phyloP scores from a whole-genome alignment of 2,329 filamentous ascomycete genomes.

The Neopestalotiopsis sp. region DNA sequence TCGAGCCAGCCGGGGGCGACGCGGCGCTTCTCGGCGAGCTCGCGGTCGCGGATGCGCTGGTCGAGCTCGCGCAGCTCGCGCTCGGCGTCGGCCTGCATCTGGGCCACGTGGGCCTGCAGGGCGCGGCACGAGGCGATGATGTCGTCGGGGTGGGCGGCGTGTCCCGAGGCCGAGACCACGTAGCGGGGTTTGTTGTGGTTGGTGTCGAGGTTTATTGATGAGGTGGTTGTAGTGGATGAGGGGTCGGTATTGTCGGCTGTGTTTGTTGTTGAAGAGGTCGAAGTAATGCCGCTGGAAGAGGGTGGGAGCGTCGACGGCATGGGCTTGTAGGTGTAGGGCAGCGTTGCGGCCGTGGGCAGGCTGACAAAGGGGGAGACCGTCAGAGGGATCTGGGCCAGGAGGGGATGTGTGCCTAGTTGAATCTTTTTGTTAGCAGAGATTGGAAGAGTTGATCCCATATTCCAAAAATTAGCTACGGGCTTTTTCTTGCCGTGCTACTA shows the following conservation, averaged over 20 bases:
- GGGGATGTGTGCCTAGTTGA: constrained; percentile 75
- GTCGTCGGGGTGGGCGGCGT: constrained; percentile 84
- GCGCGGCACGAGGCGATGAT: constrained; percentile 83
- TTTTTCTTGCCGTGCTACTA: neutral
- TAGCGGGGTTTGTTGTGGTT: constrained; percentile 63
- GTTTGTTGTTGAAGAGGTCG: constrained; percentile 34
- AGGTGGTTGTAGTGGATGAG: no score
- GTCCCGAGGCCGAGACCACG: constrained; percentile 77
- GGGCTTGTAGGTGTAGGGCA: constrained; percentile 93
- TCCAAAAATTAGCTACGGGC: no score
- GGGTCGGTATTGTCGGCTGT: neutral
- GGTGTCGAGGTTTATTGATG: neutral
- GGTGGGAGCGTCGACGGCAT: constrained; percentile 86
- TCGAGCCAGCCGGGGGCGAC: constrained; percentile 84
- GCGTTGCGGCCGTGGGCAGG: constrained; percentile 85
- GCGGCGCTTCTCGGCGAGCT: constrained; percentile 79
- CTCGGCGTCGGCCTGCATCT: constrained; percentile 71
- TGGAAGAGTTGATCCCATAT: no score
- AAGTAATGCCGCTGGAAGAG: constrained; percentile 62
- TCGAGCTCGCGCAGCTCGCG: constrained; percentile 73
- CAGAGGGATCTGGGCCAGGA: constrained; percentile 89
- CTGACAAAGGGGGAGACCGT: constrained; percentile 94
- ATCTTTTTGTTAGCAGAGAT: neutral
- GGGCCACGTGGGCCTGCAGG: constrained; percentile 75
- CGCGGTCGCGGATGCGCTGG: constrained; percentile 65